A percentile compares a stretch with the other conserved stretches of the same genome.
Evolutionary conservation across 2,329 filamentous ascomycete genomes (phyloP).

Genomic region (Volutella citrinella): DNA sequence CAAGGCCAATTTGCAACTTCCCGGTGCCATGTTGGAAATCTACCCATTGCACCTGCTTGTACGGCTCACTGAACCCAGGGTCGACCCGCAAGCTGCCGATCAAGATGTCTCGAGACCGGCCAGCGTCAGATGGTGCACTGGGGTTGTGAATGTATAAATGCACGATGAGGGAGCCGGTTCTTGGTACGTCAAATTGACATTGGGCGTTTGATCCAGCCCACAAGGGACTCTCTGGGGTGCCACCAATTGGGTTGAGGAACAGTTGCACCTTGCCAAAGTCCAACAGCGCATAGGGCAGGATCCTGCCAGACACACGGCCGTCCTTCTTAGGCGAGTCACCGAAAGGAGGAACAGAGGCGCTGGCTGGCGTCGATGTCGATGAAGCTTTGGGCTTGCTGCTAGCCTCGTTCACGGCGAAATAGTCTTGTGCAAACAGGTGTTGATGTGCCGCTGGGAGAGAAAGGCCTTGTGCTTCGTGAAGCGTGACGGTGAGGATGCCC

Average conservation of each 20-base stretch:
- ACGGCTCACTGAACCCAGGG: constrained; percentile 84
- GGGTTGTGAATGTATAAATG: constrained; percentile 96
- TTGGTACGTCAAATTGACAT: constrained; percentile 98
- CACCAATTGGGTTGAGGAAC: constrained; percentile 95
- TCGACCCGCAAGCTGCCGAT: constrained; percentile 86
- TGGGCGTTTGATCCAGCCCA: constrained; percentile 99
- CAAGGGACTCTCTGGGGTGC: constrained; percentile 87
- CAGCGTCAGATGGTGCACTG: constrained; percentile 76
- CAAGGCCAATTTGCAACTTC: constrained; percentile 84
- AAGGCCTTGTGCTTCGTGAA: constrained; percentile 90
- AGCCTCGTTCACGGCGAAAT: constrained; percentile 64
- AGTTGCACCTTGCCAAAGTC: constrained; percentile 99
- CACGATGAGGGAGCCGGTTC: constrained; percentile 85
- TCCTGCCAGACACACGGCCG: constrained; percentile 92
- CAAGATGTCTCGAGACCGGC: constrained; percentile 94
- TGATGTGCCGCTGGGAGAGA: constrained; percentile 84
- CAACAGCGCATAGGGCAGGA: constrained; percentile 91
- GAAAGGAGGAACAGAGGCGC: constrained; percentile 87
- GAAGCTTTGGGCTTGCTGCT: constrained; percentile 54
- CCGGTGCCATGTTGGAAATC: constrained; percentile 89
- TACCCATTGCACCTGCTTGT: constrained; percentile 82
- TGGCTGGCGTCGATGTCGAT: constrained; percentile 61
- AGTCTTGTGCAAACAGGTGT: constrained; percentile 71
- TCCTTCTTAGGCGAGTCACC: constrained; percentile 87
- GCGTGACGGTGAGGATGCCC: constrained; percentile 92